These are phyloP conservation scores for Medicago arabica DNA, from an alignment of 306 rosid genomes.

Conservation along the genomic window DNA sequence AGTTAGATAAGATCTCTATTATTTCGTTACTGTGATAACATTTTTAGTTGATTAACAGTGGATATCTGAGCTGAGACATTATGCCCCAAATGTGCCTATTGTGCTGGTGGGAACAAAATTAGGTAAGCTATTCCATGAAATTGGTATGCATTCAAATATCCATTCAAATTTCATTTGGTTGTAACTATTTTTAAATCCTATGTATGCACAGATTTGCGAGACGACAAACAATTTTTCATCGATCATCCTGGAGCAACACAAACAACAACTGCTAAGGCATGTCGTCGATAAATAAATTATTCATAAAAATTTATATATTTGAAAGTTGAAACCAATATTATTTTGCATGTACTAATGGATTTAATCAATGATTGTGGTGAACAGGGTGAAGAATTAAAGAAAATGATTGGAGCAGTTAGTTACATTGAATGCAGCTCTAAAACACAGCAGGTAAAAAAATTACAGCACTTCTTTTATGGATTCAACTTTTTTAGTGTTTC, in stretches of 20 bases:
- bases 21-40: conserved; percentile 6
- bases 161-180: too few relatives aligned
- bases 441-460: conserved; percentile 77
- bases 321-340: conserved; percentile 32
- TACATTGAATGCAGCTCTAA: conserved; percentile 94
- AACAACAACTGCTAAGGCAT: conserved; percentile 67
- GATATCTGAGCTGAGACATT: conserved; percentile 80
- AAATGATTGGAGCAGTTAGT: conserved; percentile 76
- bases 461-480: neutral
- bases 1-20: neutral
- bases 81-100: conserved; percentile 77
- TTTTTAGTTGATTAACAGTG: conserved; percentile 53
- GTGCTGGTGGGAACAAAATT: conserved; percentile 80
- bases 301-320: neutral
- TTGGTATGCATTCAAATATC: too few relatives aligned
- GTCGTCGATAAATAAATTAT: conserved; percentile 14
- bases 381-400: conserved; percentile 95
- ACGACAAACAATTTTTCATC: conserved; percentile 62
- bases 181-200: neutral
- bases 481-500: neutral
- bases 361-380: conserved; percentile 29
- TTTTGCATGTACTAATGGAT: neutral
- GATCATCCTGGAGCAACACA: conserved; percentile 67
- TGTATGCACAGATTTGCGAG: conserved; percentile 64
- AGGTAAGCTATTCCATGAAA: conserved; percentile 49